Base-by-base conservation (phyloP, 164 flowering plant genomes). In the Annona squamosa region DNA sequence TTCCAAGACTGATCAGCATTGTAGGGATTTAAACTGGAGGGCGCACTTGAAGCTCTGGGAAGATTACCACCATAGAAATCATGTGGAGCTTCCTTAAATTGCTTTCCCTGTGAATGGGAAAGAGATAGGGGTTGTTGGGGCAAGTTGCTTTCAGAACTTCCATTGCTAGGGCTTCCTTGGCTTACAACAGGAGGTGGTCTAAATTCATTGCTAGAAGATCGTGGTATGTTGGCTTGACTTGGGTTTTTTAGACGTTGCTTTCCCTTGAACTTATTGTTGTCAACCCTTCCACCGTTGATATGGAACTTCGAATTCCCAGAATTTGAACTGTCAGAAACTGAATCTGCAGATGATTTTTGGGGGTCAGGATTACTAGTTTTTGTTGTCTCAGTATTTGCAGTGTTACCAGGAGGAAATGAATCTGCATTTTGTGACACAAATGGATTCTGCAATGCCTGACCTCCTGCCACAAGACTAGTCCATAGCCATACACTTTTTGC, bases 401-500 rank as follows among this genome's bases (percentile, higher is more conserved):
- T 10, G 67, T 71, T 77, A 43, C 71, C 73, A 74, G 81, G 70
- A 41, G 81, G 91, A 45, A 70, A 45, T 65, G 89, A 78, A 69
- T 88, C 92, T 26, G 37, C 37, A 52, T 52, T 16, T 16, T 52
- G 9, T 52, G 4, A 52, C 3, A 12, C 7, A 52, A 7, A 10
- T 63, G 77, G 74, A 48, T 69, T 77, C 48, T 85, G 17, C 3
- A 88, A 81, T 1, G 97, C 90, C 2, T 83, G 77, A 56, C 93
- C 94, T 75, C 99, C 99, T 26, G 82, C 84, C 16, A 79, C 44
- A 73, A 94, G 97, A 71, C 84, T 90, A 1, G 94, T 87, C 99
- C 97, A 94, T 26, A 89, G 88, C 99, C 99, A 94, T 26, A 92
- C 97, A 79, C 81, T 91, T 82, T 86, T 94, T 47, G 97, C 99